Base-by-base conservation (phyloP, 2,329 filamentous ascomycete genomes). In the Tolypocladium ovalisporum region DNA sequence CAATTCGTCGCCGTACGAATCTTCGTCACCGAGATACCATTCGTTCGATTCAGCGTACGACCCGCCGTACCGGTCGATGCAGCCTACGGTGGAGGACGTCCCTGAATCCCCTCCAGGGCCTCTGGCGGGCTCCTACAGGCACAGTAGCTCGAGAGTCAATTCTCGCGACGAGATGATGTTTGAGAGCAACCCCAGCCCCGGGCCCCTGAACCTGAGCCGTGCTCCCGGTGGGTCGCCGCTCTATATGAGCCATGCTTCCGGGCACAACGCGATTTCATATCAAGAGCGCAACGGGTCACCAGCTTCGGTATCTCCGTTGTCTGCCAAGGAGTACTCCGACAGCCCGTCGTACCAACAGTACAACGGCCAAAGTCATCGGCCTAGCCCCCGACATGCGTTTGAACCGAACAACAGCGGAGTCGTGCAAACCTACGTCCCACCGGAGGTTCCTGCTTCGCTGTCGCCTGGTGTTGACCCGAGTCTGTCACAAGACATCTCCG, bases 31-130 rank as follows among this genome's bases (percentile, higher is more conserved):
- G 2, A 74, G 76, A 44, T 78, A 82, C 56, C 73, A 78, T 56
- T 79, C 81, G 0, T 80, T 80, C 57, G 80, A 85, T 59, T 66
- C 69, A 34, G 67, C 67, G 22, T 78, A 75, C 63, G 79, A 78
- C 56, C 64, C 69, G 40, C 76, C 76, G 44, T 71, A 74, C 64
- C 75, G 76, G 58, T 76, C 78, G 1, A 79, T 83, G 80, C 83
- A 85, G 63, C 82, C 80, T 3, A 85, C 79, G 8, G 83, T 84
- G 7, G 85, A 87, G 65, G 84, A 87, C 61, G 82, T 79, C 7
- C 83, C 84, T 4, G 82, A 85, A 54, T 79, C 80, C 1, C 73
- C 75, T 1, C 62, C 62, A 4, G 59, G 58, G 9, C 57, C 62
- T 4, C 63, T 68, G 47, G 62, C 60, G 8, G 67, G 71, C n/a